Percentiles rank a stretch among this genome's conserved stretches.
Evolutionary conservation across 768 basidiomycete genomes (phyloP).

Genomic region (Lactifluus subvellereus): DNA sequence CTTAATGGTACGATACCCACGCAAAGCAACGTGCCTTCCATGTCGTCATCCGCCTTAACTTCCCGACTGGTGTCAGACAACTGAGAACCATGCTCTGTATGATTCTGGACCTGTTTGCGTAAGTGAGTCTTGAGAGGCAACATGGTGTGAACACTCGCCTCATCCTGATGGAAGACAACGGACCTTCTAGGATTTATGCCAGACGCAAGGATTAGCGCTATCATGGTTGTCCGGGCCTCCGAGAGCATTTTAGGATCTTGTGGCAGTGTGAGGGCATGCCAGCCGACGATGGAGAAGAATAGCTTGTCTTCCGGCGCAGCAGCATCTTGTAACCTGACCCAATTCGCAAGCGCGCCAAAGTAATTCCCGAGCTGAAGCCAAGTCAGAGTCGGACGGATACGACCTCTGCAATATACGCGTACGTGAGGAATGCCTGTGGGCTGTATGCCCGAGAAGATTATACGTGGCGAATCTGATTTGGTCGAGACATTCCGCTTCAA

Average conservation of each 20-base stretch:
- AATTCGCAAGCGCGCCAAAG: slow-evolving; percentile 83
- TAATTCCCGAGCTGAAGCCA: slow-evolving; percentile 79
- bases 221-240: slow-evolving; percentile 63
- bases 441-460: slow-evolving; percentile 88
- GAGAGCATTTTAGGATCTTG: slow-evolving; percentile 67
- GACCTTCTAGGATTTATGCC: slow-evolving; percentile 75
- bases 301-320: slow-evolving; percentile 55
- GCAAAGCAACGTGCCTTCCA: slow-evolving; percentile 68
- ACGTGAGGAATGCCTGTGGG: slow-evolving; percentile 92
- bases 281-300: slow-evolving; percentile 85
- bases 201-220: slow-evolving; percentile 78
- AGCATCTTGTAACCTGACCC: slow-evolving; percentile 73
- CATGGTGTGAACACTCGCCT: slow-evolving; percentile 40
- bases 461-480: slow-evolving; percentile 28
- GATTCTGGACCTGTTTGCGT: slow-evolving; percentile 60
- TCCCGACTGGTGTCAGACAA: slow-evolving; percentile 78
- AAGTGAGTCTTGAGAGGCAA: not conserved
- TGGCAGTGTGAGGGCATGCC: slow-evolving; percentile 91
- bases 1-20: not conserved
- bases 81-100: slow-evolving; percentile 88
- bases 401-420: slow-evolving; percentile 24
- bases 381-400: not conserved
- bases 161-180: slow-evolving; percentile 82
- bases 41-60: slow-evolving; percentile 86
- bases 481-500: not conserved